These are phyloP conservation scores for Ogataea parapolymorpha DNA, from an alignment of 805 yeast genomes.

Conservation along the genomic window DNA sequence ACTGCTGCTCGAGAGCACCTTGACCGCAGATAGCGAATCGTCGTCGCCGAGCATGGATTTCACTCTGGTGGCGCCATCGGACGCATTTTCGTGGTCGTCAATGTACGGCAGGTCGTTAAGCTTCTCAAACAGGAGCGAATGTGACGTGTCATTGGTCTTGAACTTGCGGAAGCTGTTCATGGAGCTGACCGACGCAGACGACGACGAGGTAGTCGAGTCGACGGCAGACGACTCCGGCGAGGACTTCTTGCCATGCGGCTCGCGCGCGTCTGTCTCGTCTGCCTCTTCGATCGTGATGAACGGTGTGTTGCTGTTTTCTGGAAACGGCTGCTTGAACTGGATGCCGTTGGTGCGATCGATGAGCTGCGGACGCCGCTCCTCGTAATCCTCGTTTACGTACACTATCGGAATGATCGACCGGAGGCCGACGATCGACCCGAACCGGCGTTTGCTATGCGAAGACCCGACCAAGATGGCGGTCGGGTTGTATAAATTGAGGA, in stretches of 20 bases:
- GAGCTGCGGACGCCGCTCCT: constrained; percentile 7
- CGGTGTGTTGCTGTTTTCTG: constrained; percentile 13
- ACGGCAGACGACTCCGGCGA: constrained; percentile 8
- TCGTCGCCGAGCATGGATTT: constrained; percentile 23
- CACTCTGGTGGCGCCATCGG: constrained; percentile 18
- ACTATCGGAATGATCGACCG: constrained; percentile 28
- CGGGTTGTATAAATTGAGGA: constrained; percentile 58
- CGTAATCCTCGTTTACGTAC: constrained; percentile 20
- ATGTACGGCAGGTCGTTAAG: constrained; percentile 26
- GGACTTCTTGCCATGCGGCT: constrained; percentile 9
- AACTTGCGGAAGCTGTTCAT: constrained; percentile 14
- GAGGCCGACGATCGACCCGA: constrained; percentile 27
- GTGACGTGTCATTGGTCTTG: constrained; percentile 24
- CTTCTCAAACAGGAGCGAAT: constrained; percentile 22
- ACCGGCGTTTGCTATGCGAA: constrained; percentile 23
- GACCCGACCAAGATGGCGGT: constrained; percentile 45
- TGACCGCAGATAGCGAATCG: constrained; percentile 10
- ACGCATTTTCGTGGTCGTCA: constrained; percentile 17
- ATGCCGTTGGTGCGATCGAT: constrained; percentile 20
- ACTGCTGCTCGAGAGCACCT: constrained; percentile 12
- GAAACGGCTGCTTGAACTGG: constrained; percentile 24
- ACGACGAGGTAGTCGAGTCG: constrained; percentile 15
- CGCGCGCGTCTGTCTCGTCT: not conserved
- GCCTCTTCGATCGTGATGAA: constrained; percentile 14
- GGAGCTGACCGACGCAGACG: constrained; percentile 16